These are phyloP conservation scores for Pythium phragmitis DNA, from an alignment of 352 stramenopile species.

Conservation along the genomic window DNA sequence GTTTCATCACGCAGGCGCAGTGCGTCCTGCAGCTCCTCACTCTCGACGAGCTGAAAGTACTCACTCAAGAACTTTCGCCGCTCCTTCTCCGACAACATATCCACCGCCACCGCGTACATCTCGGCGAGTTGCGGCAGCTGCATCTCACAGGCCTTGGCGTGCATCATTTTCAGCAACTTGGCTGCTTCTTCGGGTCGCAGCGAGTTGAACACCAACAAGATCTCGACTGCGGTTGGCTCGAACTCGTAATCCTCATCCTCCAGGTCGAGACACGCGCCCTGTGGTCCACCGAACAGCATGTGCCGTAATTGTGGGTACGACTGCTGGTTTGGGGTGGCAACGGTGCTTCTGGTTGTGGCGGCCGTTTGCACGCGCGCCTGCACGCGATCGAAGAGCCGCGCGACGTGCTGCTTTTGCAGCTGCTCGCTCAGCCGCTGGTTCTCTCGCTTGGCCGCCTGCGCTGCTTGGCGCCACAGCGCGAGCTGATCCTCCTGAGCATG, in stretches of 20 bases:
- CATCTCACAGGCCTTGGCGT: constrained; percentile 41
- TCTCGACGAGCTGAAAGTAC: constrained; percentile 54
- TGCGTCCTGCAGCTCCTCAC: constrained; percentile 50
- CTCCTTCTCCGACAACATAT: constrained; percentile 43
- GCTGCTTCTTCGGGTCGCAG: constrained; percentile 36
- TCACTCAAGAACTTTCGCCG: constrained; percentile 49
- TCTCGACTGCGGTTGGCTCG: constrained; percentile 41
- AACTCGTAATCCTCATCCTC: constrained; percentile 41
- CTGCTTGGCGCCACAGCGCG: constrained; percentile 8
- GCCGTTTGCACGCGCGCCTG: constrained; percentile 17
- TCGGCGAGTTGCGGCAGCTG: constrained; percentile 41
- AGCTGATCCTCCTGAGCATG: constrained; percentile 21
- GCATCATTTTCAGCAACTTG: constrained; percentile 36
- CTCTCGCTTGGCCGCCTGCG: constrained; percentile 34
- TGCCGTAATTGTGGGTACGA: constrained; percentile 31
- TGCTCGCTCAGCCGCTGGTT: constrained; percentile 37
- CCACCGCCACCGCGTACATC: constrained; percentile 40
- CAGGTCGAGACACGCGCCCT: constrained; percentile 27
- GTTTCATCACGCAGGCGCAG: constrained; percentile 48
- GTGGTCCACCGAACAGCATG: constrained; percentile 26
- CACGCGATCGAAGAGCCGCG: constrained; percentile 28
- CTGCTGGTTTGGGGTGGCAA: not conserved
- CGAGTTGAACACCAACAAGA: constrained; percentile 46
- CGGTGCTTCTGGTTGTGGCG: not conserved
- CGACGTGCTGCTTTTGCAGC: constrained; percentile 38